Evolutionary conservation across 2,329 filamentous ascomycete species (phyloP), one percentile per base, ranked within the genome.

Genomic region (Pseudogymnoascus sp.): DNA sequence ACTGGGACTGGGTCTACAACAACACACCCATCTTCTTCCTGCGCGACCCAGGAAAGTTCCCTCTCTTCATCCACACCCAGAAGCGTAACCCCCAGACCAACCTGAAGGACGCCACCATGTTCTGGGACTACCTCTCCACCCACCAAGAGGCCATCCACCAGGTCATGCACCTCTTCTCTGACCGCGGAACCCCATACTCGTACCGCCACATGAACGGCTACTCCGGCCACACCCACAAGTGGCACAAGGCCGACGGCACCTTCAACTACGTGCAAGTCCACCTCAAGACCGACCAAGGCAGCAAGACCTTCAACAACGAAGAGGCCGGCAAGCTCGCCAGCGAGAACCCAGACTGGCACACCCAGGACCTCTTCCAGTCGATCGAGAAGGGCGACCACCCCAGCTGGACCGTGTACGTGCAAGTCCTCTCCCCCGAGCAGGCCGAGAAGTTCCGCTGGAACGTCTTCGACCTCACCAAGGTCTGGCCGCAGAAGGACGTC

Each of bases 11-110:
- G 80, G 87, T 90, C 23, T 87, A 83, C 73, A 90, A 89, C 77
- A 91, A 91, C 76, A 91, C 87, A 0, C 88, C 88, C 1, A 80
- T 91, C 26, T 92, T 92, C 80, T 91, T 92, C 79, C 71, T 91
- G 23, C 81, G 88, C 47, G 89, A 91, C 69, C 87, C 88, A 2
- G 81, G 83, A 70, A 90, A 91, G 73, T 91, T 90, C 76, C 88
- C 88, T 37, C 77, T 86, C 71, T 87, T 91, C 75, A 90, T 90
- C 66, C 88, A 90, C 77, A 89, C 87, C 3, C 89, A 92, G 75
- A 91, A 91, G 80, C 82, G 87, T 60, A 81, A 91, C 75, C 88
- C 88, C 0, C 81, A 85, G 68, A 90, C 86, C 37, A 87, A 91
- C 73, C 76, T 90, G 62, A 86, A 84, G 59, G 84, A 89, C 74